Conservation (phyloP, 129 eudicot species). For the Kitagawia praeruptora region DNA sequence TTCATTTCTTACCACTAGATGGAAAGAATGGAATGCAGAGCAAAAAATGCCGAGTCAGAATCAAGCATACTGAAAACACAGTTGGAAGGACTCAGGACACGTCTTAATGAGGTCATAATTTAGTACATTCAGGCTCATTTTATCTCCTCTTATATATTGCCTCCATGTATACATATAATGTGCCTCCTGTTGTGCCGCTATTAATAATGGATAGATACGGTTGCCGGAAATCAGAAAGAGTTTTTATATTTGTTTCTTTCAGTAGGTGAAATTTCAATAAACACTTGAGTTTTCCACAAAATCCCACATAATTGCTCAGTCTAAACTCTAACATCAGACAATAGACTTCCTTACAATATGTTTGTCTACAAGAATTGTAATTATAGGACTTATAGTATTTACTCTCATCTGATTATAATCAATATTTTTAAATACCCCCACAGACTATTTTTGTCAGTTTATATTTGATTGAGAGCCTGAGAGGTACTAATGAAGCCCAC, state of each 20-base stretch:
- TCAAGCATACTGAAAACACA: conserved; percentile 57
- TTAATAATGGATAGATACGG: background rate
- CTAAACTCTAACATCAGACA: background rate
- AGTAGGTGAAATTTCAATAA: background rate
- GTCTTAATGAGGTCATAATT: conserved; percentile 54
- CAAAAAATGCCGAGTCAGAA: conserved; percentile 73
- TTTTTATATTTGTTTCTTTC: conserved; percentile 5
- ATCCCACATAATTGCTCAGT: background rate
- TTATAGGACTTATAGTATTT: background rate
- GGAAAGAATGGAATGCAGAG: conserved; percentile 79
- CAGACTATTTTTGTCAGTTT: background rate
- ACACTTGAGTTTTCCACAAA: background rate
- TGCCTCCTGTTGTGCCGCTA: background rate
- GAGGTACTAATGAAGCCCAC: background rate
- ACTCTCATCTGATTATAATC: background rate
- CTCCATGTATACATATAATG: background rate
- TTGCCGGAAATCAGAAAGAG: background rate
- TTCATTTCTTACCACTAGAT: conserved; percentile 39
- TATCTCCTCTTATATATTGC: background rate
- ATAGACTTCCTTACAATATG: background rate
- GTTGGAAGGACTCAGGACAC: conserved; percentile 49
- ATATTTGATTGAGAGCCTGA: background rate
- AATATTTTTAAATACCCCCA: background rate
- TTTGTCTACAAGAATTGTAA: background rate
- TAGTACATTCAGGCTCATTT: background rate